phyloP scores from a whole-genome alignment of 2,329 filamentous ascomycete species.

The Hypomyces perniciosus region DNA sequence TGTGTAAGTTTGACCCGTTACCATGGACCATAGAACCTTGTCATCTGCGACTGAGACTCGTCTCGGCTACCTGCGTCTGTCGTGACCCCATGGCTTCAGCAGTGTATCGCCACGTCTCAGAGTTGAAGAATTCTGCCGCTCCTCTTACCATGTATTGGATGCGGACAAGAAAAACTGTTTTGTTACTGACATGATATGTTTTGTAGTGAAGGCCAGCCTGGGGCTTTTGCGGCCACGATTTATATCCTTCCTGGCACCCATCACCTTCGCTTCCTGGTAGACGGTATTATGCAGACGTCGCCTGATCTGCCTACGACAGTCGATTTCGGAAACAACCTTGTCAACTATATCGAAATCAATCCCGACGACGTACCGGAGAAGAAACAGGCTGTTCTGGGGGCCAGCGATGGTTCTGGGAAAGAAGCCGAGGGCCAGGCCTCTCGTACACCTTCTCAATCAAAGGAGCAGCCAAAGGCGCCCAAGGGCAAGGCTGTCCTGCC shows the following conservation, averaged over 20 bases:
- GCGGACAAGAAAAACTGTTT: neutral
- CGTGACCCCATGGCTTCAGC: constrained; percentile 20
- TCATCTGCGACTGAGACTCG: neutral
- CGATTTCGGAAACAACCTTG: constrained; percentile 94
- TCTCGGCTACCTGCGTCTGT: constrained; percentile 17
- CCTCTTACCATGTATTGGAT: neutral
- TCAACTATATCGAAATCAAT: constrained; percentile 95
- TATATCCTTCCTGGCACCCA: constrained; percentile 89
- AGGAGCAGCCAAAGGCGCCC: constrained; percentile 38
- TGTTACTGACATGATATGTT: constrained; percentile 14
- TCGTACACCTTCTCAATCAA: constrained; percentile 22
- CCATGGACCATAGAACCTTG: neutral
- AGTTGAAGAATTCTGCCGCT: neutral
- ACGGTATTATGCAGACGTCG: constrained; percentile 87
- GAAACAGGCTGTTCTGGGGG: constrained; percentile 17
- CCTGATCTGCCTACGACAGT: constrained; percentile 87
- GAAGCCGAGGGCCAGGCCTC: constrained; percentile 8
- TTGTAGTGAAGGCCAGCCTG: constrained; percentile 47
- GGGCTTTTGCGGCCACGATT: constrained; percentile 69
- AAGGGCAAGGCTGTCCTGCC: constrained; percentile 52
- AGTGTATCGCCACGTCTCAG: neutral
- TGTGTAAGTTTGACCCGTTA: constrained; percentile 56
- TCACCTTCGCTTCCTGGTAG: constrained; percentile 92
- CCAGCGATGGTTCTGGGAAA: constrained; percentile 11
- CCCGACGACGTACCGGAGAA: constrained; percentile 58